phyloP scores from a whole-genome alignment of 176 grass and related monocot genomes.

The Guadua angustifolia region DNA sequence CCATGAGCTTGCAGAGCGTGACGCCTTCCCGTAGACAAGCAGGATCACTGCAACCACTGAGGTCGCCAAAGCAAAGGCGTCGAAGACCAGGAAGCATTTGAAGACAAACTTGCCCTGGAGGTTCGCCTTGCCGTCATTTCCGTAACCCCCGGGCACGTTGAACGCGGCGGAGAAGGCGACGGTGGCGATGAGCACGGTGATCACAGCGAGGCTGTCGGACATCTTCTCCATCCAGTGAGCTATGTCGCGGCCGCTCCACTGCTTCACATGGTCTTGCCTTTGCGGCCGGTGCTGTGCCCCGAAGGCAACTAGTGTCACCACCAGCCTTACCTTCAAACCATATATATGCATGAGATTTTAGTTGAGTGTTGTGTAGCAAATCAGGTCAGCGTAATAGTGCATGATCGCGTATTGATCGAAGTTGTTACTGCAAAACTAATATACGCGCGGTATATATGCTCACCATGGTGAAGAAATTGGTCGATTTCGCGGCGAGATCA shows the following conservation, averaged over 20 bases:
- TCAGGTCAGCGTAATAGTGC: too few species aligned
- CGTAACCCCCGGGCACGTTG: background rate
- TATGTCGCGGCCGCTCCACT: background rate
- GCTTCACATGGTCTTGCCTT: slow-evolving; percentile 7
- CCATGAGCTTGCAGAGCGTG: background rate
- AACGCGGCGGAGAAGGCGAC: slow-evolving; percentile 14
- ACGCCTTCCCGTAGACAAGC: slow-evolving; percentile 8
- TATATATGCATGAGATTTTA: too few species aligned
- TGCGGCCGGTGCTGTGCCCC: background rate
- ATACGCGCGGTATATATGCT: background rate
- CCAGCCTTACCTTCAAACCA: background rate
- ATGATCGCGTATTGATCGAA: too few species aligned
- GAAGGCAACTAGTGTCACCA: background rate
- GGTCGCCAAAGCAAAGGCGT: background rate
- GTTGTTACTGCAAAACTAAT: too few species aligned
- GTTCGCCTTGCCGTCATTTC: background rate
- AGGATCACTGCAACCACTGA: slow-evolving; percentile 11
- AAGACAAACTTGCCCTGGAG: background rate
- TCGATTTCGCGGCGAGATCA: background rate
- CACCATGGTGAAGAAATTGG: slow-evolving; percentile 15
- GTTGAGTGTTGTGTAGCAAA: too few species aligned
- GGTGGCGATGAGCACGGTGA: slow-evolving; percentile 10
- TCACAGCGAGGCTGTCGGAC: slow-evolving; percentile 12
- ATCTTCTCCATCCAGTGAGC: background rate
- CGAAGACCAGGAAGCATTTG: background rate